Evolutionary conservation across 1,284 basidiomycete genomes (phyloP), one percentile per base, ranked within the genome.

Genomic region (Pterula multifida): DNA sequence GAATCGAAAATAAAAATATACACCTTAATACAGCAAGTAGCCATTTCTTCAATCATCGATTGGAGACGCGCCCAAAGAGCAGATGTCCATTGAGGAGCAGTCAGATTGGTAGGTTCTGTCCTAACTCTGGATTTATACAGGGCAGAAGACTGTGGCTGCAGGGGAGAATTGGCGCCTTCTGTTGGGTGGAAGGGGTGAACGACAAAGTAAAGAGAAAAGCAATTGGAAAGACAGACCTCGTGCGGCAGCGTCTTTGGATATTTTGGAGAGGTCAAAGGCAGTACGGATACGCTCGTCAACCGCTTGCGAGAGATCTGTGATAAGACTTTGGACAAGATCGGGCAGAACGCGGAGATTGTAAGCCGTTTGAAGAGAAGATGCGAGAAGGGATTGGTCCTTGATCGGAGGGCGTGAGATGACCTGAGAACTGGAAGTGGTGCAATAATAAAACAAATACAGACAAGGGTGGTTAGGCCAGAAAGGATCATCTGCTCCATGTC

Each of bases 401-500:
- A 42, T 36, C 26, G 21, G 26, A n/a, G n/a, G n/a, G n/a, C n/a
- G n/a, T n/a, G n/a, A n/a, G n/a, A n/a, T n/a, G 49, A 47, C 13
- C 26, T 50, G 23, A 49, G 47, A 21, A 12, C 21, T 35, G 23
- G 17, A 26, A 21, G 48, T 15, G 13, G 42, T 28, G 36, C 53
- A 17, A 26, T 25, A 23, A 52, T 48, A 45, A 13, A 26, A n/a
- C n/a, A n/a, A 13, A 39, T 26, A 70, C 78, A 51, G 57, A 91
- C 90, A 51, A 90, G 67, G 13, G 79, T 78, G 0, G 75, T 71
- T 3, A 96, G 69, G 1, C 92, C 91, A 9, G 73, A 72, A 24
- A 89, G 66, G 2, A 95, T 81, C 85, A 92, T 92, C 9, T 70
- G 72, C 58, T 94, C 86, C 91, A 96, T 96, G 59, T 91, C 87